Conservation (phyloP, 768 basidiomycete genomes). For the Suillus weaverae region DNA sequence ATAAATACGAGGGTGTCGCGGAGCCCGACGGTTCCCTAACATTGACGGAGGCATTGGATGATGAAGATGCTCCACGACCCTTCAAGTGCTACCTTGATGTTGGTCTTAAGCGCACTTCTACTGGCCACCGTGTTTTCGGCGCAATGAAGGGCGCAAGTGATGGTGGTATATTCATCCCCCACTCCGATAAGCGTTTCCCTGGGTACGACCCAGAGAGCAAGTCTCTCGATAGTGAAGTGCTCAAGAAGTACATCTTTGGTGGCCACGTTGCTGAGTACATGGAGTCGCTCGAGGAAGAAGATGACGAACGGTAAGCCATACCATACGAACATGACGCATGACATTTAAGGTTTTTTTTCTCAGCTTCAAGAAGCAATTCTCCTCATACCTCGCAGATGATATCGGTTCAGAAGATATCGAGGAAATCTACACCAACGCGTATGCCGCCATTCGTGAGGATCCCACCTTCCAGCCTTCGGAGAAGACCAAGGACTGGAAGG, state of each 20-base stretch:
- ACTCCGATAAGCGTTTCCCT: constrained; percentile 97
- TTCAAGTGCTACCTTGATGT: constrained; percentile 99
- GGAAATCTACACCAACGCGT: constrained; percentile 90
- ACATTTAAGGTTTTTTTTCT: constrained; percentile 11
- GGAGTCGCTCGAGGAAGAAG: constrained; percentile 99
- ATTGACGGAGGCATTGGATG: constrained; percentile 83
- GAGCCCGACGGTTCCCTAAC: constrained; percentile 88
- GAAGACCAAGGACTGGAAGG: constrained; percentile 90
- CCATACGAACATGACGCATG: neutral
- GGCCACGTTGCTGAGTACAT: constrained; percentile 99
- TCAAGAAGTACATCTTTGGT: constrained; percentile 97
- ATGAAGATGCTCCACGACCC: constrained; percentile 93
- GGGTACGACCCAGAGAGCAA: constrained; percentile 94
- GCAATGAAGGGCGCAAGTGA: constrained; percentile 98
- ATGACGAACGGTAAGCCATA: constrained; percentile 80
- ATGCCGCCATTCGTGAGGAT: constrained; percentile 95
- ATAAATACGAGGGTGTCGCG: constrained; percentile 94
- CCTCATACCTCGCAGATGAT: constrained; percentile 93
- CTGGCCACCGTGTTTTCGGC: constrained; percentile 96
- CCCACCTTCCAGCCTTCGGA: constrained; percentile 88
- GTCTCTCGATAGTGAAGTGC: constrained; percentile 87
- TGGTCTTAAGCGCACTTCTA: constrained; percentile 96
- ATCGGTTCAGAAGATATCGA: constrained; percentile 96
- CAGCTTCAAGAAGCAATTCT: constrained; percentile 97
- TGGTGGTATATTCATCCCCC: constrained; percentile 97